A percentile compares a stretch with the other conserved stretches of the same genome.
Conservation (phyloP, 2,329 filamentous ascomycete species). For the Dactylellina sp. region DNA sequence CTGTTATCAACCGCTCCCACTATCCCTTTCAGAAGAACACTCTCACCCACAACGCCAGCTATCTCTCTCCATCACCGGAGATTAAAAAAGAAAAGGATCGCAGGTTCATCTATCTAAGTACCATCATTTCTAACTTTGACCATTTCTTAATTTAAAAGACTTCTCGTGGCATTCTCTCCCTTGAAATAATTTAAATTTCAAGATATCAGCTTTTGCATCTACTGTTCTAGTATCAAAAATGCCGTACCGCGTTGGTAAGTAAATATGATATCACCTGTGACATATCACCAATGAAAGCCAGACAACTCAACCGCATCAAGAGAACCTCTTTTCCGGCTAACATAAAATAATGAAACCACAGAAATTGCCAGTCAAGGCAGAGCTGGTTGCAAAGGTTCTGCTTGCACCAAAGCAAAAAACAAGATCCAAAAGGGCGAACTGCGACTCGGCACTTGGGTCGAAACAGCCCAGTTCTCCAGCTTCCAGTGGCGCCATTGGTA, state of each 20-base stretch:
- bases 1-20: conserved; percentile 25
- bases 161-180: not conserved
- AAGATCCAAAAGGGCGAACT: conserved; percentile 57
- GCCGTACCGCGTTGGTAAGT: conserved; percentile 57
- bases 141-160: conserved; percentile 2
- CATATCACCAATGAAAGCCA: conserved; percentile 24
- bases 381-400: conserved; percentile 42
- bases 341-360: conserved; percentile 9
- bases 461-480: conserved; percentile 19
- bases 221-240: conserved; percentile 26
- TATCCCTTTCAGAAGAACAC: conserved; percentile 37
- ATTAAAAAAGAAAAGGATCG: not conserved
- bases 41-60: not conserved
- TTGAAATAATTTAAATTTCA: not conserved
- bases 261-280: conserved; percentile 38
- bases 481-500: conserved; percentile 56
- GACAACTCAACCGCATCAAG: conserved; percentile 29
- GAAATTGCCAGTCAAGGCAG: conserved; percentile 35
- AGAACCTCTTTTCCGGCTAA: not conserved
- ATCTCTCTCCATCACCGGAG: not conserved
- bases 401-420: conserved; percentile 23
- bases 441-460: conserved; percentile 55
- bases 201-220: not conserved
- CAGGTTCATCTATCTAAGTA: not conserved
- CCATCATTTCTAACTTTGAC: conserved; percentile 15